A percentile compares a stretch with the other conserved stretches of the same genome.
phyloP scores from a whole-genome alignment of 2,329 filamentous ascomycete genomes.

The Pseudonectria buxi region DNA sequence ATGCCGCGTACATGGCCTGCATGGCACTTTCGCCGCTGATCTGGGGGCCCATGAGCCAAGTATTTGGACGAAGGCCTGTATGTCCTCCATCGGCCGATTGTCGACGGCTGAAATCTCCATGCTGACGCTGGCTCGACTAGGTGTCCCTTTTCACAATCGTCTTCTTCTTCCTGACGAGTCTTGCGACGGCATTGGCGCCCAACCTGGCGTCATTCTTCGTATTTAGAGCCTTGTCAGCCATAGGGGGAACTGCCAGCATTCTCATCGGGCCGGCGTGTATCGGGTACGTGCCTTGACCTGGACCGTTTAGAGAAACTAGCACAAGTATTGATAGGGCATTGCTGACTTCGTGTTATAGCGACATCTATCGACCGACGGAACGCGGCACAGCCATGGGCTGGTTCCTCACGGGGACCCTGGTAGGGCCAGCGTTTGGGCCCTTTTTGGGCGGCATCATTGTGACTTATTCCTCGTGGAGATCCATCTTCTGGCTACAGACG shows the following conservation, averaged over 20 bases:
- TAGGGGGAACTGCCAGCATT: constrained; percentile 68
- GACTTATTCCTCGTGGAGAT: constrained; percentile 64
- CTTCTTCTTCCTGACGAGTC: constrained; percentile 62
- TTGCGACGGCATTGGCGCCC: constrained; percentile 65
- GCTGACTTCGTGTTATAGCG: constrained; percentile 29
- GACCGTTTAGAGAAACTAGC: background rate
- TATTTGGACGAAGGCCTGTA: constrained; percentile 54
- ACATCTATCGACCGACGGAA: constrained; percentile 59
- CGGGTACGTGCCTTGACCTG: constrained; percentile 36
- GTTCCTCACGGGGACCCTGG: constrained; percentile 64
- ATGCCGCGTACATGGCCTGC: constrained; percentile 66
- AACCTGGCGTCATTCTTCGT: constrained; percentile 66
- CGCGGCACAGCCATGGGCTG: constrained; percentile 67
- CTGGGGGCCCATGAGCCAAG: constrained; percentile 65
- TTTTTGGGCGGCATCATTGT: constrained; percentile 73
- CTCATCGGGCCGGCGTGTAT: constrained; percentile 65
- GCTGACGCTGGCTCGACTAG: constrained; percentile 9
- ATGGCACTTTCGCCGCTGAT: constrained; percentile 66
- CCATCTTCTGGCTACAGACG: constrained; percentile 72
- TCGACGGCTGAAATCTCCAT: background rate
- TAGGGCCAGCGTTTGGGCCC: constrained; percentile 64
- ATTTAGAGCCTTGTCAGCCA: constrained; percentile 67
- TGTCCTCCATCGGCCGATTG: constrained; percentile 17
- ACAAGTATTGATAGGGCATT: background rate
- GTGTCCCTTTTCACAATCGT: constrained; percentile 48